These are phyloP conservation scores for Pezicula radicicola DNA, from an alignment of 2,329 filamentous ascomycete species.

Conservation along the genomic window DNA sequence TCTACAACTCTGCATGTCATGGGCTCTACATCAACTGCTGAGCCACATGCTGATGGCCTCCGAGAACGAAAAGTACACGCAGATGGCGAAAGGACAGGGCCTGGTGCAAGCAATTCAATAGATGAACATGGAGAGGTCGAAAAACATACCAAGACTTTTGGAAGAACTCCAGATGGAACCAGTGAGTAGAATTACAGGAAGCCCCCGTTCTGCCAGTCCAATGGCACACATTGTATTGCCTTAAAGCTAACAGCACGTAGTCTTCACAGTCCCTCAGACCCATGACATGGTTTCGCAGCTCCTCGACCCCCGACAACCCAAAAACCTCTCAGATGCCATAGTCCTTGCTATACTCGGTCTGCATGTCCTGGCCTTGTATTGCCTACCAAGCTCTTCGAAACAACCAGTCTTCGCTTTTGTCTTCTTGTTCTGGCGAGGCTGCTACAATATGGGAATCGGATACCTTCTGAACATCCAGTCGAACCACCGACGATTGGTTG, in stretches of 20 bases:
- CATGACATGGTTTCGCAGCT: slow-evolving; percentile 99
- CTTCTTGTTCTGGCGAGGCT: slow-evolving; percentile 89
- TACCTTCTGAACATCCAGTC: slow-evolving; percentile 87
- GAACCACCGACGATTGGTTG: slow-evolving; percentile 78
- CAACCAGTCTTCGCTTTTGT: slow-evolving; percentile 76
- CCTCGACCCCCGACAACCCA: slow-evolving; percentile 89
- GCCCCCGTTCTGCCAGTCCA: neutral
- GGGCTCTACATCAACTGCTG: slow-evolving; percentile 6
- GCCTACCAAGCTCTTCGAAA: slow-evolving; percentile 66
- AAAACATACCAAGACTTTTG: slow-evolving; percentile 75
- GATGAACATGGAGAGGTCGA: slow-evolving; percentile 25
- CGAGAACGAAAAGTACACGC: slow-evolving; percentile 18
- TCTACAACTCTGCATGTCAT: slow-evolving; percentile 6
- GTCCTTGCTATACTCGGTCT: slow-evolving; percentile 76
- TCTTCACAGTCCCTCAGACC: slow-evolving; percentile 92
- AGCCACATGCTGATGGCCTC: slow-evolving; percentile 14
- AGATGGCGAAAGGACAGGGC: slow-evolving; percentile 7
- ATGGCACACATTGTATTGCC: neutral
- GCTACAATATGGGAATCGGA: slow-evolving; percentile 93
- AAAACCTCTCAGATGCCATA: slow-evolving; percentile 83
- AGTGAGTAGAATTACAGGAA: slow-evolving; percentile 53
- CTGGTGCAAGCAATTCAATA: slow-evolving; percentile 7
- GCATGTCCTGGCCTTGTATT: slow-evolving; percentile 72
- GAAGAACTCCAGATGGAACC: slow-evolving; percentile 85
- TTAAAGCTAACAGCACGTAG: slow-evolving; percentile 43